A percentile compares a stretch with the other conserved stretches of the same genome.
phyloP scores from a whole-genome alignment of 1,284 basidiomycete genomes.

The Ustilago curta region DNA sequence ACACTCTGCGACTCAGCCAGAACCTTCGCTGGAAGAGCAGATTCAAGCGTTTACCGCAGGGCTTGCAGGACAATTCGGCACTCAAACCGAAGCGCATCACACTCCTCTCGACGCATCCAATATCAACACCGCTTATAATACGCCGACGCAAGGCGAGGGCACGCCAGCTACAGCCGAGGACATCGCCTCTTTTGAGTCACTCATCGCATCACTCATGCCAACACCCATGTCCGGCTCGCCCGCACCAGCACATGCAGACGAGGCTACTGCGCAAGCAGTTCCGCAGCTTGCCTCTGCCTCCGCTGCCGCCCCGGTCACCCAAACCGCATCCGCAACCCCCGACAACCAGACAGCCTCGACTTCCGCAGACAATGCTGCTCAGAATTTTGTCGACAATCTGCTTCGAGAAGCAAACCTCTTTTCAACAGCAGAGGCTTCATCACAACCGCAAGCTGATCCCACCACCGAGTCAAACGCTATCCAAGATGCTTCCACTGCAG shows the following conservation, averaged over 20 bases:
- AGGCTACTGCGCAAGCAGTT: background rate
- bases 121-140: conserved; percentile 25
- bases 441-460: background rate
- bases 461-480: background rate
- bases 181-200: conserved; percentile 42
- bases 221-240: conserved; percentile 38
- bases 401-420: conserved; percentile 45
- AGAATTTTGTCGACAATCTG: conserved; percentile 44
- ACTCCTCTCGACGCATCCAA: conserved; percentile 28
- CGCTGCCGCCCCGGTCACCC: background rate
- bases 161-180: conserved; percentile 47
- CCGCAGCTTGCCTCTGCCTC: conserved; percentile 9
- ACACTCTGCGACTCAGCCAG: conserved; percentile 3
- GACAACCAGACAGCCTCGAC: conserved; percentile 16
- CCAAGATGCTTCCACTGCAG: background rate
- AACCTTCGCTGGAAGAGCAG: conserved; percentile 36
- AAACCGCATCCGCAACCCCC: conserved; percentile 10
- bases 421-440: background rate
- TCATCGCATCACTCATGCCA: conserved; percentile 50
- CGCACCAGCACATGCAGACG: conserved; percentile 1
- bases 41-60: conserved; percentile 46
- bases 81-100: conserved; percentile 13
- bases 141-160: conserved; percentile 36
- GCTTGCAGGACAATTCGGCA: conserved; percentile 31
- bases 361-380: conserved; percentile 30